Percentiles rank a stretch among this genome's conserved stretches.
These are phyloP conservation scores for Takashimella tepidaria DNA, from an alignment of 1,284 basidiomycete genomes.

Conservation along the genomic window DNA sequence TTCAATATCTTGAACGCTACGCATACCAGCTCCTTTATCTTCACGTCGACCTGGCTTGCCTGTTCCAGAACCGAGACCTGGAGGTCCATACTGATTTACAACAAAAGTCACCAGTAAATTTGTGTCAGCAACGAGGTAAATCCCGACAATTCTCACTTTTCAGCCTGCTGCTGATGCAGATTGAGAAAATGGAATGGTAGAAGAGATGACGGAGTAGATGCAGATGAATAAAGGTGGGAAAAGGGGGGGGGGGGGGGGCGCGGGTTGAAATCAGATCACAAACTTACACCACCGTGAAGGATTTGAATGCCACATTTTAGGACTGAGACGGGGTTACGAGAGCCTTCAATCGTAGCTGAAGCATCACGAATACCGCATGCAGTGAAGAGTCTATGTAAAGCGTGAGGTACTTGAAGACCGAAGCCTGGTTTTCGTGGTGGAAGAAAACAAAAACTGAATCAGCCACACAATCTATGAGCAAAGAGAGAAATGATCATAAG, in stretches of 20 bases:
- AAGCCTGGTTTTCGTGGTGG: no score
- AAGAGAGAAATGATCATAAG: no score
- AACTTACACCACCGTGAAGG: constrained; percentile 46
- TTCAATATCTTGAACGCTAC: constrained; percentile 44
- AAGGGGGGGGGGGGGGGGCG: no score
- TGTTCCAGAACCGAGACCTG: constrained; percentile 39
- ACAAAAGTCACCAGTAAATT: no score
- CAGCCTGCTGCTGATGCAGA: no score
- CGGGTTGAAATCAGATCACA: not conserved
- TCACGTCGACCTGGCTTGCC: constrained; percentile 31
- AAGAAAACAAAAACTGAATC: no score
- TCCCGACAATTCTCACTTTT: no score
- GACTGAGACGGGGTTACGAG: constrained; percentile 68
- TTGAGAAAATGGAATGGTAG: not conserved
- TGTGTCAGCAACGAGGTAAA: not conserved
- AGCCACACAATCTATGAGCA: no score
- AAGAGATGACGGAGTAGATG: not conserved
- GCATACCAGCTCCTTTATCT: constrained; percentile 47
- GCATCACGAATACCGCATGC: constrained; percentile 92
- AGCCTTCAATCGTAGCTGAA: constrained; percentile 90
- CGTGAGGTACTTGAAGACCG: constrained; percentile 82
- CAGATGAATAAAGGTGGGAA: no score
- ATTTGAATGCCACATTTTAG: constrained; percentile 50
- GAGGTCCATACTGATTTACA: constrained; percentile 20
- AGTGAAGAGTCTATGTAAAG: constrained; percentile 77